Conservation (phyloP, 1,284 basidiomycete species). For the Austroboletus olivaceoglutinosus region DNA sequence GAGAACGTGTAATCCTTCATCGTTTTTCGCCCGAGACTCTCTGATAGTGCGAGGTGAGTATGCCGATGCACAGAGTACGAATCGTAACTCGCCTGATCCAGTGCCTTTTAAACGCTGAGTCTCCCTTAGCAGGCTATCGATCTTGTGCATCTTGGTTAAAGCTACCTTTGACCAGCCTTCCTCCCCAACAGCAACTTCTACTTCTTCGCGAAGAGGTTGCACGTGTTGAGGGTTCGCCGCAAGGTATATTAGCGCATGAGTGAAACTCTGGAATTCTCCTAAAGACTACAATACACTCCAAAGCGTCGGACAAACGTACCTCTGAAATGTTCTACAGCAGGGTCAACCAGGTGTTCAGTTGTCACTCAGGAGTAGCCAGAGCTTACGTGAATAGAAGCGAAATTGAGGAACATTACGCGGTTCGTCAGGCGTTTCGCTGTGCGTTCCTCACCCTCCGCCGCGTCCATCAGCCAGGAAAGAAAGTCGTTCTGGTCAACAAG, state of each 20-base stretch:
- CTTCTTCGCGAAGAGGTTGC: conserved; percentile 1
- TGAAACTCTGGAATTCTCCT: conserved; percentile 24
- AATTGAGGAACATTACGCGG: conserved; percentile 37
- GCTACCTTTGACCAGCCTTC: conserved; percentile 46
- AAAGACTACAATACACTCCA: background rate
- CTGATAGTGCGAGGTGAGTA: conserved; percentile 15
- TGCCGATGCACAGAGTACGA: background rate
- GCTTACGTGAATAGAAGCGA: conserved; percentile 39
- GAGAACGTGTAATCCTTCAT: conserved; percentile 40
- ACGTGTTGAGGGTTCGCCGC: conserved; percentile 25
- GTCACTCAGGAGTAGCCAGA: background rate
- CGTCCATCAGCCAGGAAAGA: conserved; percentile 47
- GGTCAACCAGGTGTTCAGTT: background rate
- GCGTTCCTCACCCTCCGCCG: conserved; percentile 32
- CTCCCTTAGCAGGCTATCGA: conserved; percentile 51
- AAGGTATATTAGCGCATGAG: conserved; percentile 37
- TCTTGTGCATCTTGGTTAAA: conserved; percentile 40
- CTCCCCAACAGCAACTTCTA: conserved; percentile 34
- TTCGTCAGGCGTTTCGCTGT: conserved; percentile 30
- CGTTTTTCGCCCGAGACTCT: conserved; percentile 32
- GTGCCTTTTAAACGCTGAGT: conserved; percentile 27
- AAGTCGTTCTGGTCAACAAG: conserved; percentile 36
- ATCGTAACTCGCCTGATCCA: background rate
- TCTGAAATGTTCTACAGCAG: conserved; percentile 12
- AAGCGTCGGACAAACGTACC: conserved; percentile 5